These are phyloP conservation scores for Discostella stelligeroides DNA, from an alignment of 108 stramenopile species.

Conservation along the genomic window DNA sequence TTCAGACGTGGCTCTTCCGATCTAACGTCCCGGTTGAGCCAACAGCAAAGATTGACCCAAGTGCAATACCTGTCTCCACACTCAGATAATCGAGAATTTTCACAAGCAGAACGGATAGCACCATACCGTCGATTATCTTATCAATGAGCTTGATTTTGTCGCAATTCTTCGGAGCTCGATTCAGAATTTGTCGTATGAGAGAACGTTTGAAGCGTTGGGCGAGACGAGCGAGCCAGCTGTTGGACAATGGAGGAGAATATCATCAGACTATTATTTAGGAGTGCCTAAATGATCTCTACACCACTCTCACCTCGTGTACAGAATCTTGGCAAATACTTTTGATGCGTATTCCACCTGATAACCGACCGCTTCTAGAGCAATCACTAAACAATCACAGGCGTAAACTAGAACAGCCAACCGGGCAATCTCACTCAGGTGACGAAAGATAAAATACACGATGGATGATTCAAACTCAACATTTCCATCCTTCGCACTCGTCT, in stretches of 20 bases:
- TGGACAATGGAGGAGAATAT: conserved; percentile 9
- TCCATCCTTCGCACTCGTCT: not conserved
- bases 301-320: conserved; percentile 13
- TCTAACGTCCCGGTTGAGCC: conserved; percentile 25
- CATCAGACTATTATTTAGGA: conserved; percentile 1
- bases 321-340: conserved; percentile 26
- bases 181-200: conserved; percentile 8
- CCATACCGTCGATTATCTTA: conserved; percentile 24
- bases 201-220: conserved; percentile 18
- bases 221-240: conserved; percentile 22
- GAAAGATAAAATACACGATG: conserved; percentile 8
- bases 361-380: conserved; percentile 16
- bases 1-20: too few relatives aligned
- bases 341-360: not conserved
- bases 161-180: conserved; percentile 30
- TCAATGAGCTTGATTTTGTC: conserved; percentile 51
- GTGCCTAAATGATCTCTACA: not conserved
- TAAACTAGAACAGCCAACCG: conserved; percentile 23
- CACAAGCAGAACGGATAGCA: conserved; percentile 9
- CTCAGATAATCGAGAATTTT: conserved; percentile 25
- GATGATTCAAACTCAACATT: conserved; percentile 18
- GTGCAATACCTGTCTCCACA: conserved; percentile 24
- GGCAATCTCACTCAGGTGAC: conserved; percentile 11
- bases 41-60: conserved; percentile 13
- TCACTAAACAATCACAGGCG: conserved; percentile 23